These are phyloP conservation scores for Sporothrix schenckii DNA, from an alignment of 2,329 filamentous ascomycete genomes.

Conservation along the genomic window DNA sequence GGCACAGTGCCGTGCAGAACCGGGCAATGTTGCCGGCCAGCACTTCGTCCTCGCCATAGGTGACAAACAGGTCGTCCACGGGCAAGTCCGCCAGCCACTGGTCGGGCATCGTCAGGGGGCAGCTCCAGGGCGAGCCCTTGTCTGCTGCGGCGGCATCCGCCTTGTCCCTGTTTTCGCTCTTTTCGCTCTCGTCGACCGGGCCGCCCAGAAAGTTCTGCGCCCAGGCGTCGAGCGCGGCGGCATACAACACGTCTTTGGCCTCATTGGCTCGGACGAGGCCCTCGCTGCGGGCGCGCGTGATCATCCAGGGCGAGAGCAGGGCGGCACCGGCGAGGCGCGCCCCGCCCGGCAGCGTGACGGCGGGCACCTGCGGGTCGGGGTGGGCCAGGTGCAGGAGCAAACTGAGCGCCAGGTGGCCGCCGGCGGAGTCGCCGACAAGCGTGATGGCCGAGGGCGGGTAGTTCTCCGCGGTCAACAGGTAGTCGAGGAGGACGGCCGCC, in stretches of 20 bases:
- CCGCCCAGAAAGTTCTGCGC: constrained; percentile 23
- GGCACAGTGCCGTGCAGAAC: constrained; percentile 1
- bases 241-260: constrained; percentile 11
- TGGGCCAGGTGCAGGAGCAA: constrained; percentile 29
- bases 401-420: constrained; percentile 25
- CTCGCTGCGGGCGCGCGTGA: constrained; percentile 2
- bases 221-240: constrained; percentile 23
- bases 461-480: neutral
- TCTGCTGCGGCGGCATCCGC: neutral
- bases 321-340: constrained; percentile 24
- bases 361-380: constrained; percentile 20
- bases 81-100: constrained; percentile 27
- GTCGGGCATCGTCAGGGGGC: constrained; percentile 9
- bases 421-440: constrained; percentile 27
- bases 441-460: constrained; percentile 20
- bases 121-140: constrained; percentile 20
- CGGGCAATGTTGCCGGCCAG: neutral
- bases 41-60: constrained; percentile 28
- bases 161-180: neutral
- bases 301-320: constrained; percentile 26
- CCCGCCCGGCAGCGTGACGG: neutral
- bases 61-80: constrained; percentile 27
- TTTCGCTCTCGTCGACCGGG: neutral
- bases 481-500: constrained; percentile 18
- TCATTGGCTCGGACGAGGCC: constrained; percentile 16